Conservation (phyloP, 164 flowering plant species). For the Houttuynia cordata region DNA sequence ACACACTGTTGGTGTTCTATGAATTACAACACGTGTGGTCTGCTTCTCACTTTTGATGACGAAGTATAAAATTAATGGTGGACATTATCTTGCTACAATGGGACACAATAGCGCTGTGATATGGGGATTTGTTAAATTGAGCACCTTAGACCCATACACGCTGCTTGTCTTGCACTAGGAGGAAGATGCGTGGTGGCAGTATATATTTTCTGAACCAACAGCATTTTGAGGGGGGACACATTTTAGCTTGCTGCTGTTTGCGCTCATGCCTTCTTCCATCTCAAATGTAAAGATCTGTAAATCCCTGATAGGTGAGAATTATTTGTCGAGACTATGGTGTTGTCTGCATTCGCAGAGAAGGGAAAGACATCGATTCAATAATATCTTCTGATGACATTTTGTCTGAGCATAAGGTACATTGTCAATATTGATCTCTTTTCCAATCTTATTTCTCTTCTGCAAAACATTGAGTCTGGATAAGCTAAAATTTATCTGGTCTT, state of each 20-base stretch:
- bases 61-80: no score
- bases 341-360: slow-evolving; percentile 81
- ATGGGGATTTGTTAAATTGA: no score
- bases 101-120: no score
- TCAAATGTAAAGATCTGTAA: neutral
- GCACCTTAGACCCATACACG: no score
- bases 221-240: no score
- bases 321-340: slow-evolving; percentile 81
- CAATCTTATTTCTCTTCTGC: no score
- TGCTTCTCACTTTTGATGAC: neutral
- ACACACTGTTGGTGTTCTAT: no score
- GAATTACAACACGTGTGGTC: neutral
- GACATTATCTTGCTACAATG: neutral
- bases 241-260: neutral
- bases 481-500: no score
- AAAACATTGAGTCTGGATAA: no score
- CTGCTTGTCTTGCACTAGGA: no score
- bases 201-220: neutral
- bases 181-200: no score
- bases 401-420: slow-evolving; percentile 43
- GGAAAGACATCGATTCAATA: slow-evolving; percentile 61
- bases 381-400: slow-evolving; percentile 45
- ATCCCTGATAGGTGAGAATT: slow-evolving; percentile 39
- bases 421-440: no score
- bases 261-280: neutral